Evolutionary conservation across 2,329 filamentous ascomycete species (phyloP).

Genomic region (Fusarium caatingaense): DNA sequence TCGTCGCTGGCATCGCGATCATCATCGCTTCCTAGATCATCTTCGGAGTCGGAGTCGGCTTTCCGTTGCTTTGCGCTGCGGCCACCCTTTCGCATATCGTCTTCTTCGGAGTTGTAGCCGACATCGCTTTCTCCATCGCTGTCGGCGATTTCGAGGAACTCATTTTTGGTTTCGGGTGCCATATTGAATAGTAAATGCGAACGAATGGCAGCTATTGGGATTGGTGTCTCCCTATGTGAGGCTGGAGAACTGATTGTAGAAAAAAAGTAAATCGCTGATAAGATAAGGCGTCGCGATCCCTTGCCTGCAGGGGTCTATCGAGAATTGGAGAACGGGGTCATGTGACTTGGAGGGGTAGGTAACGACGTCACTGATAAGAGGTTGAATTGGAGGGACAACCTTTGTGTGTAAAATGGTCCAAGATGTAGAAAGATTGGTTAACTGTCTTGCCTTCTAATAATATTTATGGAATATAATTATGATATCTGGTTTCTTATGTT

Average conservation of each 20-base stretch:
- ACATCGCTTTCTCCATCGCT: constrained; percentile 69
- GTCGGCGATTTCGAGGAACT: constrained; percentile 72
- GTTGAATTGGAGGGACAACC: neutral
- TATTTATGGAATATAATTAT: no score
- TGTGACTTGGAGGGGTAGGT: constrained; percentile 36
- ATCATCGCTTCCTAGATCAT: constrained; percentile 53
- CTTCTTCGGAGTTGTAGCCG: constrained; percentile 76
- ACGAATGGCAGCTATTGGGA: constrained; percentile 12
- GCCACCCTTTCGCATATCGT: constrained; percentile 74
- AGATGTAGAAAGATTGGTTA: no score
- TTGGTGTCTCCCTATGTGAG: constrained; percentile 12
- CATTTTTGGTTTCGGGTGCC: constrained; percentile 76
- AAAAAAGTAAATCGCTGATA: constrained; percentile 45
- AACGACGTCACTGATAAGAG: constrained; percentile 33
- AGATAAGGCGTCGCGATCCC: constrained; percentile 39
- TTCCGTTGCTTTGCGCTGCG: constrained; percentile 73
- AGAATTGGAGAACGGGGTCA: constrained; percentile 10
- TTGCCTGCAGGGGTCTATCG: neutral
- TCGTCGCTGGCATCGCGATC: constrained; percentile 51
- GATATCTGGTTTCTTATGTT: neutral
- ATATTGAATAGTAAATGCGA: constrained; percentile 55
- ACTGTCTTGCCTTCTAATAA: no score
- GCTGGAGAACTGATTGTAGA: constrained; percentile 14
- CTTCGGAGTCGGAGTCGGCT: constrained; percentile 56
- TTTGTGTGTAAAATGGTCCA: no score